These are phyloP conservation scores for Coemansia biformis DNA, from an alignment of 192 early-diverging fungal genomes.

Conservation along the genomic window DNA sequence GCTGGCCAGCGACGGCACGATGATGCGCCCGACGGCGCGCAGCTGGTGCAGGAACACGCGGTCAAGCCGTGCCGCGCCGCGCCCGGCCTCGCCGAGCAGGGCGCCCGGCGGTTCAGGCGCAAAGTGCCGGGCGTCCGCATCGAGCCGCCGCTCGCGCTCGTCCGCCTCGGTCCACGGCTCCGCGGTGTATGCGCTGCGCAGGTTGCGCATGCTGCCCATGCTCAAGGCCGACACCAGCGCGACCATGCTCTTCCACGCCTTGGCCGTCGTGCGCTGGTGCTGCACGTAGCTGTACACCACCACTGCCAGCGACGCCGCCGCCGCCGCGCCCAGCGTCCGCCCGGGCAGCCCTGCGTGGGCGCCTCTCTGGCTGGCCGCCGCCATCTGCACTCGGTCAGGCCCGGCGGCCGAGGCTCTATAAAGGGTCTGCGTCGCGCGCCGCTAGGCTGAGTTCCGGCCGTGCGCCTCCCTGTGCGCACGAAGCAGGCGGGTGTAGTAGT, in stretches of 20 bases:
- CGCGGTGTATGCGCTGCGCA: constrained; percentile 31
- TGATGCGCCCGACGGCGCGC: constrained; percentile 69
- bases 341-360: constrained; percentile 17
- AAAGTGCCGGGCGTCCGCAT: constrained; percentile 37
- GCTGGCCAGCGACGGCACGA: constrained; percentile 71
- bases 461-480: too few relatives aligned
- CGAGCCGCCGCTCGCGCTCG: constrained; percentile 46
- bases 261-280: constrained; percentile 35
- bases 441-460: too few relatives aligned
- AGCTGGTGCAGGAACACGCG: constrained; percentile 53
- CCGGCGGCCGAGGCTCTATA: too few relatives aligned
- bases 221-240: constrained; percentile 21
- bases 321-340: constrained; percentile 34
- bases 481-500: too few relatives aligned
- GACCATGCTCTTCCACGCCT: constrained; percentile 41
- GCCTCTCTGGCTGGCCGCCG: constrained; percentile 15
- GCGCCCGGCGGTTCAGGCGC: neutral
- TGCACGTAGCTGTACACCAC: constrained; percentile 46
- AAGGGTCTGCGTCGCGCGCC: too few relatives aligned
- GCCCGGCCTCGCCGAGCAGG: neutral
- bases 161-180: constrained; percentile 36
- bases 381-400: constrained; percentile 13
- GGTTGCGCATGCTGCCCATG: constrained; percentile 41
- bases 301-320: constrained; percentile 24
- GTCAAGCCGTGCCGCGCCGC: constrained; percentile 25